These are phyloP conservation scores for Fusarium palustre DNA, from an alignment of 2,329 filamentous ascomycete species.

Conservation along the genomic window DNA sequence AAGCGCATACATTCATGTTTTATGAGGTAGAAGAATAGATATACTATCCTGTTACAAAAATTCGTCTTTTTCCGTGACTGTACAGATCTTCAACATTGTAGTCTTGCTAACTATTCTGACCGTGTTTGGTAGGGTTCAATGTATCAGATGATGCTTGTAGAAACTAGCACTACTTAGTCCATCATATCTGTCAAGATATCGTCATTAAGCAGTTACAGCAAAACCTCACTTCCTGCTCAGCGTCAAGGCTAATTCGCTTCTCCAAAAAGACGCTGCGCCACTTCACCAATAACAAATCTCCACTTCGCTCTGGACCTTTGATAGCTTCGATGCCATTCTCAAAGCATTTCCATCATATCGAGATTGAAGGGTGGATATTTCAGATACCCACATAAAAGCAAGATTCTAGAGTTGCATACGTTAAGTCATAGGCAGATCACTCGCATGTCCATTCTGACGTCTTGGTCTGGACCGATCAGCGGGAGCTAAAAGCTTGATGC, in stretches of 20 bases:
- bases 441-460: neutral
- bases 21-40: constrained; percentile 10
- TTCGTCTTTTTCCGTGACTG: neutral
- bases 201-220: fast-evolving
- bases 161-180: neutral
- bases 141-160: fast-evolving
- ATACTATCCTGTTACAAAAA: neutral
- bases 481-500: constrained; percentile 8
- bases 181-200: neutral
- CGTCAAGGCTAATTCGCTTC: neutral
- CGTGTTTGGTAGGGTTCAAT: neutral
- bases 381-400: neutral
- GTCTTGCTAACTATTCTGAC: neutral
- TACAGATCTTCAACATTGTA: fast-evolving
- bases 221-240: neutral
- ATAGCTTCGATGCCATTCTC: neutral
- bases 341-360: neutral
- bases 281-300: too few species aligned
- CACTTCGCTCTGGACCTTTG: neutral
- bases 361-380: neutral
- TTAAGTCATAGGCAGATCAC: constrained; percentile 5
- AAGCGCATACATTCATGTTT: constrained; percentile 1
- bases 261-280: neutral
- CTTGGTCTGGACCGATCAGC: constrained; percentile 4
- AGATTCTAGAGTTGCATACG: neutral